These are phyloP conservation scores for Colletotrichum lupini DNA, from an alignment of 2,329 filamentous ascomycete genomes.

Conservation along the genomic window DNA sequence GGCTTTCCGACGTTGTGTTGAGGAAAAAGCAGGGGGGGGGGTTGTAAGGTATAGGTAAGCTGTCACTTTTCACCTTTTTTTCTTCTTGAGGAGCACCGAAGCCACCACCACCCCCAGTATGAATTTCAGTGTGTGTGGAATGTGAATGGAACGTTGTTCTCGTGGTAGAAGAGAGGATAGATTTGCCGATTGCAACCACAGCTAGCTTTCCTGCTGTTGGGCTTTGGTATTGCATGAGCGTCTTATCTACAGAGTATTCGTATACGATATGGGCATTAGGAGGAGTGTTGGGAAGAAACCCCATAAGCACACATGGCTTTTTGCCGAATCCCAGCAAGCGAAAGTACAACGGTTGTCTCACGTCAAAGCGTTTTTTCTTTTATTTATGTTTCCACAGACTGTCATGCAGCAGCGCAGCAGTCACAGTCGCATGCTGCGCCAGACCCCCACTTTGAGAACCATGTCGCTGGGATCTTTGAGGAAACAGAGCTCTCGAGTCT, in stretches of 20 bases:
- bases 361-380: neutral
- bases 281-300: neutral
- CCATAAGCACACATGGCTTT: neutral
- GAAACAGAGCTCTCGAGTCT: neutral
- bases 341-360: neutral
- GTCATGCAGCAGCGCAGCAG: neutral
- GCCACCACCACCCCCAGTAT: neutral
- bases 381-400: neutral
- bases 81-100: neutral
- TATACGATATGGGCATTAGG: no score
- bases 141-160: constrained; percentile 14
- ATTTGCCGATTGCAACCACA: constrained; percentile 15
- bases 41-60: neutral
- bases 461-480: neutral
- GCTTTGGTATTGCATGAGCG: neutral
- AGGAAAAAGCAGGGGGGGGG: neutral
- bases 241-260: no score
- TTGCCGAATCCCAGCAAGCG: neutral
- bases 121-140: constrained; percentile 7
- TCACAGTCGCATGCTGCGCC: neutral
- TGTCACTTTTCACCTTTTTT: constrained; percentile 31
- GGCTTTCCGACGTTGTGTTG: neutral
- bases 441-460: neutral
- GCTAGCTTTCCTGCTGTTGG: neutral
- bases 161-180: neutral